Conservation (phyloP, 2,329 filamentous ascomycete species). For the Cyanodermella asteris region DNA sequence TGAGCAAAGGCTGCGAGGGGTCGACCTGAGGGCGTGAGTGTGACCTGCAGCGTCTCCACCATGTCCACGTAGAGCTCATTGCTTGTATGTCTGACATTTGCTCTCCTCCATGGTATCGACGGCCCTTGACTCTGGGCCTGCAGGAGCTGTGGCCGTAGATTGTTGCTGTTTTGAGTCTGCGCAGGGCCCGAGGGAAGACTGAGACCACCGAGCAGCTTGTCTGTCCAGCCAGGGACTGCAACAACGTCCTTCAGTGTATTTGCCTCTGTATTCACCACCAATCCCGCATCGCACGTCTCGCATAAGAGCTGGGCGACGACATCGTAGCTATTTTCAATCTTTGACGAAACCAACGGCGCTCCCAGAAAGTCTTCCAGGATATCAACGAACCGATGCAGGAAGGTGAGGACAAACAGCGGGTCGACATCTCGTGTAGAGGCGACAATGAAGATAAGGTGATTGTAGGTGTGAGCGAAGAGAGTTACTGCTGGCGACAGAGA, state of each 20-base stretch:
- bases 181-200: slow-evolving; percentile 36
- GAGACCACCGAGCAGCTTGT: slow-evolving; percentile 71
- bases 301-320: slow-evolving; percentile 78
- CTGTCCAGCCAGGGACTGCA: slow-evolving; percentile 75
- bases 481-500: slow-evolving; percentile 68
- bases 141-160: too few relatives aligned
- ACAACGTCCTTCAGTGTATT: slow-evolving; percentile 83
- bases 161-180: slow-evolving; percentile 19
- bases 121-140: slow-evolving; percentile 19
- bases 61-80: slow-evolving; percentile 96
- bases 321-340: slow-evolving; percentile 80
- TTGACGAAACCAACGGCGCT: slow-evolving; percentile 60
- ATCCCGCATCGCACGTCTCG: slow-evolving; percentile 90
- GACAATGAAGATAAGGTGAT: slow-evolving; percentile 66
- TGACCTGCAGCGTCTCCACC: slow-evolving; percentile 72
- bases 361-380: slow-evolving; percentile 86
- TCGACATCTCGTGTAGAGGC: slow-evolving; percentile 74
- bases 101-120: slow-evolving; percentile 67
- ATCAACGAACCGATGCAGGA: slow-evolving; percentile 82
- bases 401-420: slow-evolving; percentile 76
- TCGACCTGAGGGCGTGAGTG: slow-evolving; percentile 71
- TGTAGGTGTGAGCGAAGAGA: slow-evolving; percentile 71
- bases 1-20: slow-evolving; percentile 72
- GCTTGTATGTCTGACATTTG: slow-evolving; percentile 84
- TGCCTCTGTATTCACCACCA: slow-evolving; percentile 74